Conservation (phyloP, 1,284 basidiomycete genomes). For the Ganoderma sinense region DNA sequence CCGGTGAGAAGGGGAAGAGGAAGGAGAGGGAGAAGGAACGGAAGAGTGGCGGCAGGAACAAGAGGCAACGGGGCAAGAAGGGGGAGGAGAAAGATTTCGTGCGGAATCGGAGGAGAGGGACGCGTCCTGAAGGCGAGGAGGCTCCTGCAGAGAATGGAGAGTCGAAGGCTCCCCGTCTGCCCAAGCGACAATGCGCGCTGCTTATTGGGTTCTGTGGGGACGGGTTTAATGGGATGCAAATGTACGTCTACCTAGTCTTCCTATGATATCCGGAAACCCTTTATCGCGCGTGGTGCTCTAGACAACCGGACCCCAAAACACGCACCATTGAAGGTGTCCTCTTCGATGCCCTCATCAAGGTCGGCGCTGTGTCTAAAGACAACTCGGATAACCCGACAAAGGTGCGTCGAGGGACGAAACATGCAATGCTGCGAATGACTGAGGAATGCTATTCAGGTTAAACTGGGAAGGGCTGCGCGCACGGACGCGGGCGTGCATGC, state of each 20-base stretch:
- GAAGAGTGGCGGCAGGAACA: constrained; percentile 13
- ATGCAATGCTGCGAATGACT: not conserved
- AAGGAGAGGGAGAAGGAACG: constrained; percentile 20
- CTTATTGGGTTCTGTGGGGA: constrained; percentile 84
- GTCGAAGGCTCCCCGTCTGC: constrained; percentile 58
- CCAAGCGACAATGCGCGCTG: constrained; percentile 78
- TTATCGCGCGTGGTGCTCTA: constrained; percentile 32
- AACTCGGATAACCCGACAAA: constrained; percentile 94
- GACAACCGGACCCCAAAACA: constrained; percentile 61
- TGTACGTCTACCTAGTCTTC: constrained; percentile 61
- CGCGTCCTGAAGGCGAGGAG: constrained; percentile 42
- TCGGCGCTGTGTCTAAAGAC: constrained; percentile 91
- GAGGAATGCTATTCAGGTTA: constrained; percentile 58
- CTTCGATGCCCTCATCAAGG: constrained; percentile 88
- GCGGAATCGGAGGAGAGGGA: constrained; percentile 38
- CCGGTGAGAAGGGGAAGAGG: not conserved
- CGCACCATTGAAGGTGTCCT: constrained; percentile 93
- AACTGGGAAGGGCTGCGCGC: constrained; percentile 88
- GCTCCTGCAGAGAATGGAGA: constrained; percentile 32
- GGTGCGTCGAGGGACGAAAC: constrained; percentile 47
- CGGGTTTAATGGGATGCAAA: constrained; percentile 94
- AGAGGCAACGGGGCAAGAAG: constrained; percentile 30
- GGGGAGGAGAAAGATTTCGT: constrained; percentile 30
- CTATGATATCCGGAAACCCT: not conserved
- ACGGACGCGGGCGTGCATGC: constrained; percentile 99